These are phyloP conservation scores for Sicyos baderoa DNA, from an alignment of 306 rosid species.

Conservation along the genomic window DNA sequence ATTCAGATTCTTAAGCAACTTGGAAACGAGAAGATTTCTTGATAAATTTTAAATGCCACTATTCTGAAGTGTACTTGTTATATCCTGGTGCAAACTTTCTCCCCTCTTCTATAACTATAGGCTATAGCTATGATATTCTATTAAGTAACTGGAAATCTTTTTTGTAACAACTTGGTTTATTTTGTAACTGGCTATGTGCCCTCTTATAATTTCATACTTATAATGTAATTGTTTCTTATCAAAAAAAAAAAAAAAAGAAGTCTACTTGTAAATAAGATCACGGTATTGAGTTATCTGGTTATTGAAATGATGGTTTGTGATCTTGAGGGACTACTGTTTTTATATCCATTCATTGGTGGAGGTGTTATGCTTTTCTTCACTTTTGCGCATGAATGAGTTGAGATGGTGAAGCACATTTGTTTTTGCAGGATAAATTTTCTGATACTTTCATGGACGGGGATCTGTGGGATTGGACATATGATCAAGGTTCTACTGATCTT, in stretches of 20 bases:
- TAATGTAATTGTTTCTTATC: no score
- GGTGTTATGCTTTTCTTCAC: neutral
- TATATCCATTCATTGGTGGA: neutral
- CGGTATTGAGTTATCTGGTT: slow-evolving; percentile 3
- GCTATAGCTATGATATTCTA: no score
- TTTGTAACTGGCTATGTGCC: no score
- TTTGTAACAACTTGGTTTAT: no score
- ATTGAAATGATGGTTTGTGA: neutral
- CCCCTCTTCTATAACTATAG: no score
- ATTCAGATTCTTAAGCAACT: neutral
- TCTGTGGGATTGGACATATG: slow-evolving; percentile 49
- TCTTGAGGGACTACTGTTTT: neutral
- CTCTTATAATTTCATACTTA: no score
- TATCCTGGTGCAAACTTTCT: no score
- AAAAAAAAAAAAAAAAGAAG: no score
- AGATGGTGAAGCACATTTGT: slow-evolving; percentile 6
- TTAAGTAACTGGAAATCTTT: no score
- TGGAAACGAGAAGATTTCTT: neutral
- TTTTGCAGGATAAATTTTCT: slow-evolving; percentile 34
- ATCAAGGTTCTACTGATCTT: slow-evolving; percentile 42
- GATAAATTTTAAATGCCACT: neutral
- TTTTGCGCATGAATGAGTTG: slow-evolving; percentile 3
- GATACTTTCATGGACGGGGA: slow-evolving; percentile 49
- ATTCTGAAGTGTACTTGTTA: neutral
- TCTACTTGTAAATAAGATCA: neutral